A percentile compares a stretch with the other conserved stretches of the same genome.
Evolutionary conservation across 768 basidiomycete species (phyloP).

Genomic region (Lactarius indigo): DNA sequence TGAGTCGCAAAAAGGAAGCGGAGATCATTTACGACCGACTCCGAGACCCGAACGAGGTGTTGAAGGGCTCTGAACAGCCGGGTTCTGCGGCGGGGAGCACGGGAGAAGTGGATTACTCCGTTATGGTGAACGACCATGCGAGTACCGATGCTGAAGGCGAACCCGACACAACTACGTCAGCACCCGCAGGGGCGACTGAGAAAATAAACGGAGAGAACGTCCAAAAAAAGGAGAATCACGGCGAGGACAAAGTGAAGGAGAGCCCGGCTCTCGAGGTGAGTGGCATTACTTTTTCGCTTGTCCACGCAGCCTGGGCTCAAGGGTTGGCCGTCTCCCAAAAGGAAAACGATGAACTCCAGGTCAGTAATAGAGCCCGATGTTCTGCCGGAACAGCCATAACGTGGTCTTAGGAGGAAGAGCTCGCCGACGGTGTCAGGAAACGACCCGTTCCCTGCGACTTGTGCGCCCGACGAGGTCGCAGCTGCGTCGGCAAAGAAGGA

Average conservation of each 20-base stretch:
- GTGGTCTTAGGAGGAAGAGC: slow-evolving; percentile 13
- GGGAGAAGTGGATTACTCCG: slow-evolving; percentile 13
- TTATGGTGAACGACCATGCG: slow-evolving; percentile 16
- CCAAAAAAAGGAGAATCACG: not conserved
- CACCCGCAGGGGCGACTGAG: slow-evolving; percentile 1
- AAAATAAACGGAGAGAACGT: slow-evolving; percentile 12
- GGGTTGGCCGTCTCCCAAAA: not conserved
- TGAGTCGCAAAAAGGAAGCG: slow-evolving; percentile 21
- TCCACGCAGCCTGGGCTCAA: not conserved
- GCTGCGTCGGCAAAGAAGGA: slow-evolving; percentile 21
- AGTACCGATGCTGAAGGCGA: slow-evolving; percentile 23
- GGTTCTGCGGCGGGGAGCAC: slow-evolving; percentile 5
- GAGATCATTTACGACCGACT: slow-evolving; percentile 15
- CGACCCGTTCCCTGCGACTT: slow-evolving; percentile 19
- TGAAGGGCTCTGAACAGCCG: not conserved
- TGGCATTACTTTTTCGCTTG: not conserved
- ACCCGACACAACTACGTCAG: slow-evolving; percentile 19
- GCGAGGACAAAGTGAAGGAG: slow-evolving; percentile 7
- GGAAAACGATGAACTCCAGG: slow-evolving; percentile 24
- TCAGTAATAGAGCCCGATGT: not conserved
- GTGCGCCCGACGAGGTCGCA: slow-evolving; percentile 16
- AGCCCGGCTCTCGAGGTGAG: slow-evolving; percentile 20
- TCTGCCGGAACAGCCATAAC: not conserved
- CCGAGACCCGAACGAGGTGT: slow-evolving; percentile 7
- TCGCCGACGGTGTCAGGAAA: slow-evolving; percentile 22